phyloP scores from a whole-genome alignment of 225 moss, liverwort and hornwort genomes.

The Bryoerythrophyllum caledonicum region DNA sequence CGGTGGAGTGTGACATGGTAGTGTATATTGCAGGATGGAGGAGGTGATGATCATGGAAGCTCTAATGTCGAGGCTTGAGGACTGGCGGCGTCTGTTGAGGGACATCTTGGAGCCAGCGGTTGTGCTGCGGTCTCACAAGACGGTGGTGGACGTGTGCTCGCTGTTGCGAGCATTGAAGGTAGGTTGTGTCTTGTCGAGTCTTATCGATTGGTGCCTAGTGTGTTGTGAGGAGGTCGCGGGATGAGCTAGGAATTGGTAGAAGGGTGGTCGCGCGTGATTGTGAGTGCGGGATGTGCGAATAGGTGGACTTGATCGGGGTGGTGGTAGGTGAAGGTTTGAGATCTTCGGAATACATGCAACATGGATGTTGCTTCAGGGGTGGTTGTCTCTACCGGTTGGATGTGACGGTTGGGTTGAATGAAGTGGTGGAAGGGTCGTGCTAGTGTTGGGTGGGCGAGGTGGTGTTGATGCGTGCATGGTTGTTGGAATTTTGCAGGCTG shows the following conservation, averaged over 20 bases:
- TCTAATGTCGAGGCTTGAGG: constrained; percentile 53
- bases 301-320: neutral
- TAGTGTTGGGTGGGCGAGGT: neutral
- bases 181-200: neutral
- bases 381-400: neutral
- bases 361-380: neutral
- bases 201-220: neutral
- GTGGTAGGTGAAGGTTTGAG: neutral
- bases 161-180: constrained; percentile 87
- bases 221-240: neutral
- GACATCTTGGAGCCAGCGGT: constrained; percentile 67
- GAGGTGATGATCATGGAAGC: constrained; percentile 63
- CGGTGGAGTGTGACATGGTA: constrained; percentile 22
- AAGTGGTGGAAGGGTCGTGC: neutral
- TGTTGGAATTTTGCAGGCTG: constrained; percentile 55
- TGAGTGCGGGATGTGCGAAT: neutral
- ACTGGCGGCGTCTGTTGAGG: constrained; percentile 57
- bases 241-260: neutral
- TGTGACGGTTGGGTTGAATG: neutral
- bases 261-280: neutral
- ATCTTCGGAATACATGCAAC: neutral
- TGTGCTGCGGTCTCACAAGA: constrained; percentile 51
- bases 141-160: constrained; percentile 51
- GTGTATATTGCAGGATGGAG: constrained; percentile 55
- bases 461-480: neutral